Conservation (phyloP, 495 filamentous ascomycete genomes). For the Penicillium pancosmium region DNA sequence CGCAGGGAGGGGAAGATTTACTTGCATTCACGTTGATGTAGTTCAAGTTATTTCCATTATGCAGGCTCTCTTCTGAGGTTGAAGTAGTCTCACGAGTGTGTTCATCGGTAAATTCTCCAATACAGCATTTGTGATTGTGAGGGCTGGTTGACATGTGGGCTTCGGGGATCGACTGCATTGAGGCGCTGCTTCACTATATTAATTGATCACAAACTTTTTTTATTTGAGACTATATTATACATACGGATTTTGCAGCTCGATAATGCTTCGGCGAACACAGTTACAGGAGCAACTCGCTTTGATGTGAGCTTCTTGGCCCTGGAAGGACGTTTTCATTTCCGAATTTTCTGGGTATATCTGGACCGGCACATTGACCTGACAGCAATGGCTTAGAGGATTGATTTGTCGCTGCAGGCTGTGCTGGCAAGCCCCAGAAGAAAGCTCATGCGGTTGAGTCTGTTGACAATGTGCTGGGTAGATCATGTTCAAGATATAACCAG, state of each 20-base stretch:
- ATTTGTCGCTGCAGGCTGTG: background rate
- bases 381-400: background rate
- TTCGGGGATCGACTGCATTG: background rate
- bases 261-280: background rate
- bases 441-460: background rate
- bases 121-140: too few relatives aligned
- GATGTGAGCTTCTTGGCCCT: background rate
- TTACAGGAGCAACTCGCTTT: background rate
- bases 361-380: too few relatives aligned
- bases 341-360: background rate
- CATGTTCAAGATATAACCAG: background rate
- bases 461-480: background rate
- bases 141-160: too few relatives aligned
- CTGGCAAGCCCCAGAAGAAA: background rate
- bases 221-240: background rate
- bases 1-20: background rate
- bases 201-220: background rate
- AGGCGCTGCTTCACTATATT: background rate
- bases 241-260: background rate
- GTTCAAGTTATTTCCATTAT: background rate
- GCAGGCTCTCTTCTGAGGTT: background rate
- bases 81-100: too few relatives aligned
- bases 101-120: too few relatives aligned
- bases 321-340: background rate
- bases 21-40: background rate